Percentiles rank a stretch among this genome's conserved stretches.
These are phyloP conservation scores for Pseudogymnoascus verrucosus DNA, from an alignment of 2,329 filamentous ascomycete genomes.

Conservation along the genomic window DNA sequence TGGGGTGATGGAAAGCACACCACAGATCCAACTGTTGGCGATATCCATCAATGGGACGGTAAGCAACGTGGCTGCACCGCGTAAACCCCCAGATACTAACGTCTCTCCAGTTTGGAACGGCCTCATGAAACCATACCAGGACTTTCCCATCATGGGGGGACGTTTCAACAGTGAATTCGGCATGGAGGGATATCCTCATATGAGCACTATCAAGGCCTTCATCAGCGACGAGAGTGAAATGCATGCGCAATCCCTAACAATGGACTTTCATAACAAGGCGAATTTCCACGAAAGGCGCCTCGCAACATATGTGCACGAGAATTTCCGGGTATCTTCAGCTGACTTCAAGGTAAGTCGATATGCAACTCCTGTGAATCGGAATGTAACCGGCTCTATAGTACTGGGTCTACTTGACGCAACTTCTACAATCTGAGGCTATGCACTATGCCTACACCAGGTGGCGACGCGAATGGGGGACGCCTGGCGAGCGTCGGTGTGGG, in stretches of 20 bases:
- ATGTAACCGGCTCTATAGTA: neutral
- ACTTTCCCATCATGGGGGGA: constrained; percentile 38
- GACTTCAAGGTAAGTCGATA: constrained; percentile 11
- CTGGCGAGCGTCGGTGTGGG: constrained; percentile 38
- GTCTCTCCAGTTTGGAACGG: constrained; percentile 40
- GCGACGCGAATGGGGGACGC: constrained; percentile 20
- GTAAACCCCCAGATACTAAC: constrained; percentile 1
- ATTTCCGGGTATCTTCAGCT: constrained; percentile 23
- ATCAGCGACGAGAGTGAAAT: constrained; percentile 39
- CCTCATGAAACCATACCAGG: constrained; percentile 45
- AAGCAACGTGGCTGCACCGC: constrained; percentile 11
- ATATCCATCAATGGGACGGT: constrained; percentile 49
- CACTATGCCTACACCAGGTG: constrained; percentile 24
- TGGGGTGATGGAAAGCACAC: constrained; percentile 66
- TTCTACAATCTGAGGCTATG: constrained; percentile 25
- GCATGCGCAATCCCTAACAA: constrained; percentile 43
- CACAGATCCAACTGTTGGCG: constrained; percentile 43
- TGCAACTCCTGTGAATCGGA: neutral
- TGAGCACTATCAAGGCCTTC: constrained; percentile 40
- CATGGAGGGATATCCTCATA: constrained; percentile 42
- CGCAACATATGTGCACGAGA: constrained; percentile 28
- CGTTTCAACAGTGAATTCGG: constrained; percentile 49
- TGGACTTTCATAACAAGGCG: constrained; percentile 49
- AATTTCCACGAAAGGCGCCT: constrained; percentile 45
- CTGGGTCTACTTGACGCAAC: constrained; percentile 25